Conservation (phyloP, 305 asterid species). For the Solanum hybrid region DNA sequence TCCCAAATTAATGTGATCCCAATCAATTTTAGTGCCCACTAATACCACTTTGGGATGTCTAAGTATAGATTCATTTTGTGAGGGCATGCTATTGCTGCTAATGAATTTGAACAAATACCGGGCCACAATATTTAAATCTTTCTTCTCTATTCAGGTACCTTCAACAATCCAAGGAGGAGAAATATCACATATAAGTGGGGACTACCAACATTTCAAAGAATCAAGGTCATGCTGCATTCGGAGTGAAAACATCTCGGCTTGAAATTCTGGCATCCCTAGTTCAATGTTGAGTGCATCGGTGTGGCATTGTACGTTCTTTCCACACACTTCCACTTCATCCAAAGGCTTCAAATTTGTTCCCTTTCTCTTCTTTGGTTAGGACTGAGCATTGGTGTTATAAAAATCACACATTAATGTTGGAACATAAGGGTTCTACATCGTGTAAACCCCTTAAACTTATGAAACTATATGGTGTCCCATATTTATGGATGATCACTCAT, state of each 20-base stretch:
- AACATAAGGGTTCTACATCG: background rate
- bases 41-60: background rate
- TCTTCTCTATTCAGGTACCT: background rate
- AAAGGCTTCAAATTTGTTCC: background rate
- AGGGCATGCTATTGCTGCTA: background rate
- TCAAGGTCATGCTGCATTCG: background rate
- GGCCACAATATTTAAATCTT: background rate
- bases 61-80: background rate
- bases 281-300: background rate
- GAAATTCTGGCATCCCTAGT: background rate
- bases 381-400: background rate
- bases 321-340: background rate
- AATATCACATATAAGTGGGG: background rate
- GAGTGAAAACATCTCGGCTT: background rate
- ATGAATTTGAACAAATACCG: background rate
- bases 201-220: background rate
- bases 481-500: background rate
- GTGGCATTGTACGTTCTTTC: background rate
- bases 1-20: background rate
- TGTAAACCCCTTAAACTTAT: background rate
- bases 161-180: background rate
- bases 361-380: background rate
- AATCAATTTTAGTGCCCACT: background rate
- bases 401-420: background rate
- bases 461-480: background rate